Evolutionary conservation across 2,329 filamentous ascomycete genomes (phyloP).

Genomic region (Xylariaceae sp.): DNA sequence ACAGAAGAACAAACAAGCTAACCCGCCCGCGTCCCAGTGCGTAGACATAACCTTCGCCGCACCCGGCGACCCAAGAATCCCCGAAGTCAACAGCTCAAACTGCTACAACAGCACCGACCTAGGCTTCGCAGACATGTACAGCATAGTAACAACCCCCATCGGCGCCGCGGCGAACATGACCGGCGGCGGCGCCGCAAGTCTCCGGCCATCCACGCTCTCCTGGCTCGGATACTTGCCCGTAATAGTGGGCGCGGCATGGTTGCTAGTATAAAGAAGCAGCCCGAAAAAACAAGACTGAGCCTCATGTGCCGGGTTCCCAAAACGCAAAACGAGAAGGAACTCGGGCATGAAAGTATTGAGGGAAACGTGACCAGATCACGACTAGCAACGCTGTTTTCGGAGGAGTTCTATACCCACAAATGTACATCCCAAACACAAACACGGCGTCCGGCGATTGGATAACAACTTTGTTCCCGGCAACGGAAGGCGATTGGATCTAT

Average conservation of each 20-base stretch:
- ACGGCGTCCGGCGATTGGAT: no score
- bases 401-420: not conserved
- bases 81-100: slow-evolving; percentile 71
- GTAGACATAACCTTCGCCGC: slow-evolving; percentile 91
- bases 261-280: slow-evolving; percentile 35
- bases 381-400: no score
- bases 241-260: slow-evolving; percentile 37
- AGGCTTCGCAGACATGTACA: slow-evolving; percentile 73
- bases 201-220: slow-evolving; percentile 25
- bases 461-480: no score
- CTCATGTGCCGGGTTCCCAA: no score
- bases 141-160: slow-evolving; percentile 50
- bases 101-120: slow-evolving; percentile 85
- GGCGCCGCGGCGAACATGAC: slow-evolving; percentile 35
- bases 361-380: no score
- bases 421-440: no score
- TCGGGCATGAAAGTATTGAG: no score
- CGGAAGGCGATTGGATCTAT: no score
- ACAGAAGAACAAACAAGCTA: slow-evolving; percentile 1
- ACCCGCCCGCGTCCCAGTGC: slow-evolving; percentile 54
- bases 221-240: slow-evolving; percentile 42
- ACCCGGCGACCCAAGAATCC: slow-evolving; percentile 62
- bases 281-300: not conserved
- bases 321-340: no score
- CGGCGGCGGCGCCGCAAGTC: slow-evolving; percentile 29